phyloP scores from a whole-genome alignment of 2,329 filamentous ascomycete genomes.

The Tolypocladium sp. region DNA sequence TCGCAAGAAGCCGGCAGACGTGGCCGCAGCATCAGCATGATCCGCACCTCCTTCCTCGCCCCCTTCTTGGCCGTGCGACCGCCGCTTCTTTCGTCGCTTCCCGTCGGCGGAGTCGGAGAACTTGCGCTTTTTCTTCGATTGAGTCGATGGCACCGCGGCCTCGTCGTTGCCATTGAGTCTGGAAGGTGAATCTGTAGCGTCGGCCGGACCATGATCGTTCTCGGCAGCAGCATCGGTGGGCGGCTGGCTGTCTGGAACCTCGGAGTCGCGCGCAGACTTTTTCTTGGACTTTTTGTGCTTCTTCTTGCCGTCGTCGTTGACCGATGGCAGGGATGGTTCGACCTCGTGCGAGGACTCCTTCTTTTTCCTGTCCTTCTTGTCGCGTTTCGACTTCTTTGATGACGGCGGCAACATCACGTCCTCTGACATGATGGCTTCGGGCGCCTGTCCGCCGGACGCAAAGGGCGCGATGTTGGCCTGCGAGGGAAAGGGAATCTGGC shows the following conservation, averaged over 20 bases:
- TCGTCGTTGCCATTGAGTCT: constrained; percentile 8
- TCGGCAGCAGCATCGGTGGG: not conserved
- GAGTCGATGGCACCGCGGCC: constrained; percentile 8
- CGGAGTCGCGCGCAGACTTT: constrained; percentile 4
- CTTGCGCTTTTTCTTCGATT: constrained; percentile 24
- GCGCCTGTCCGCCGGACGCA: constrained; percentile 9
- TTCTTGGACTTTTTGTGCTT: constrained; percentile 18
- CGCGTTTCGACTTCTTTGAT: constrained; percentile 18
- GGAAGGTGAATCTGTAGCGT: constrained; percentile 3
- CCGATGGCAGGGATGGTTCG: constrained; percentile 6
- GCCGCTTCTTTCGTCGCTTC: constrained; percentile 24
- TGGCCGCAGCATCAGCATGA: not conserved
- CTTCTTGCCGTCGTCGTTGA: constrained; percentile 10
- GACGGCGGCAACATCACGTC: constrained; percentile 9
- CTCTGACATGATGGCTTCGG: constrained; percentile 20
- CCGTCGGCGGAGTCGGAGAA: constrained; percentile 16
- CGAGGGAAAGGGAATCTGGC: constrained; percentile 19
- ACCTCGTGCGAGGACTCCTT: constrained; percentile 9
- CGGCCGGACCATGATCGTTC: not conserved
- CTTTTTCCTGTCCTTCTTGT: constrained; percentile 21
- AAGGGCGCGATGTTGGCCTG: constrained; percentile 10
- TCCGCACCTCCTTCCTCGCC: constrained; percentile 6
- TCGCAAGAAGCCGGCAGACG: constrained; percentile 6
- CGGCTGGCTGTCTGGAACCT: constrained; percentile 4
- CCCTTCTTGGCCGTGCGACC: constrained; percentile 12